A percentile compares a stretch with the other conserved stretches of the same genome.
Evolutionary conservation across 2,329 filamentous ascomycete species (phyloP).

Genomic region (Fusarium burgessii): DNA sequence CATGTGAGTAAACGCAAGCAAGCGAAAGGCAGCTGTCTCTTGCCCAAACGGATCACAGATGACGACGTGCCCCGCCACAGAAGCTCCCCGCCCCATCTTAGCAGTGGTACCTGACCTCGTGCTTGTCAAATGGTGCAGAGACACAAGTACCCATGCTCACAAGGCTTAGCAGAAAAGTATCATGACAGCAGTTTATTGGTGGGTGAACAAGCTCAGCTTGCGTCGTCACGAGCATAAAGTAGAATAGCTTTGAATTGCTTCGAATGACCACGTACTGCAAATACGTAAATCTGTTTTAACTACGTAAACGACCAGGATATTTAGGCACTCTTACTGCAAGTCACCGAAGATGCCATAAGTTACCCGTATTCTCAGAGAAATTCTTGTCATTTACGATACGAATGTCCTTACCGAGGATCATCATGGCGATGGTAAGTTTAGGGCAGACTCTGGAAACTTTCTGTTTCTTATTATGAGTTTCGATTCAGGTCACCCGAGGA

Average conservation of each 20-base stretch:
- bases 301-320: slow-evolving; percentile 8
- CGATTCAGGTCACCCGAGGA: not conserved
- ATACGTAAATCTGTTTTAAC: slow-evolving; percentile 30
- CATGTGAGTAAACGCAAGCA: slow-evolving; percentile 34
- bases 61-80: slow-evolving; percentile 46
- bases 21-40: slow-evolving; percentile 27
- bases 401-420: not conserved
- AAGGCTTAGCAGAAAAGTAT: slow-evolving; percentile 20
- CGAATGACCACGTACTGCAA: slow-evolving; percentile 23
- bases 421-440: not conserved
- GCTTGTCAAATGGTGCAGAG: not conserved
- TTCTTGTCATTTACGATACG: not conserved
- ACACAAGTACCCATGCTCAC: slow-evolving; percentile 14
- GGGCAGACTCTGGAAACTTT: not conserved
- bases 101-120: slow-evolving; percentile 23
- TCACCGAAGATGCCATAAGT: not conserved
- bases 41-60: slow-evolving; percentile 40
- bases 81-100: slow-evolving; percentile 24
- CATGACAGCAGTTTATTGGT: slow-evolving; percentile 19
- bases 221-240: slow-evolving; percentile 33
- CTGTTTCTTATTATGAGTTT: not conserved
- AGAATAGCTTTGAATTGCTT: slow-evolving; percentile 9
- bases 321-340: not conserved
- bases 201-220: slow-evolving; percentile 3
- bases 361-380: not conserved